Evolutionary conservation across 257 asterid species (phyloP).

Genomic region (Salvia hispanica): DNA sequence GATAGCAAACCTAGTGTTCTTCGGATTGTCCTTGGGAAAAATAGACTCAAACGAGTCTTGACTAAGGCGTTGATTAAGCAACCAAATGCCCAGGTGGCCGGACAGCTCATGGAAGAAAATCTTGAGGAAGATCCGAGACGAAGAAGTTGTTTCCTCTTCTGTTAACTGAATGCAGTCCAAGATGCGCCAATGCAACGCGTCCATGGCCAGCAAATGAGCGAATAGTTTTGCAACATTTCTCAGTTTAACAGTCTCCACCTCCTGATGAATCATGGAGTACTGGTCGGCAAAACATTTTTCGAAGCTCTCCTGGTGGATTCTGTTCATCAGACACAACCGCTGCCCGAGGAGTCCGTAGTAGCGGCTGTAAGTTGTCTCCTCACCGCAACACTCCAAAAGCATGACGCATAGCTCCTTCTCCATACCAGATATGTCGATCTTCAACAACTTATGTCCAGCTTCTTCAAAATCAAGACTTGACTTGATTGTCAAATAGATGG

Average conservation of each 20-base stretch:
- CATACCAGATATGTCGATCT: slow-evolving; percentile 85
- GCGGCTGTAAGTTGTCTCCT: slow-evolving; percentile 90
- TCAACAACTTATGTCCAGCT: slow-evolving; percentile 83
- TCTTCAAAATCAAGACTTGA: slow-evolving; percentile 94
- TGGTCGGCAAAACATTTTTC: slow-evolving; percentile 82
- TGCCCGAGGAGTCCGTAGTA: slow-evolving; percentile 90
- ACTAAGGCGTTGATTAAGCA: slow-evolving; percentile 70
- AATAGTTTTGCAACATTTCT: slow-evolving; percentile 88
- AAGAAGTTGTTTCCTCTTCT: slow-evolving; percentile 92
- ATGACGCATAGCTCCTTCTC: slow-evolving; percentile 92
- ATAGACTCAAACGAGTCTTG: slow-evolving; percentile 77
- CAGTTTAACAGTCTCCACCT: slow-evolving; percentile 78
- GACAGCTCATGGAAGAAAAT: slow-evolving; percentile 92
- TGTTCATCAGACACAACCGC: slow-evolving; percentile 82
- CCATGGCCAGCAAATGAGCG: slow-evolving; percentile 82
- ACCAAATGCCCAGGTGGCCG: slow-evolving; percentile 79
- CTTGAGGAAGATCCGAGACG: slow-evolving; percentile 89
- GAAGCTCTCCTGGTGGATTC: slow-evolving; percentile 73
- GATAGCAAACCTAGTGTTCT: slow-evolving; percentile 74
- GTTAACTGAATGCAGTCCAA: slow-evolving; percentile 80
- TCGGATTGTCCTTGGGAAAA: slow-evolving; percentile 79
- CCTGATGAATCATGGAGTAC: slow-evolving; percentile 85
- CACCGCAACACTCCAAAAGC: slow-evolving; percentile 98
- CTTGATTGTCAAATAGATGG: slow-evolving; percentile 87
- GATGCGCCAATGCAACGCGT: slow-evolving; percentile 81